Evolutionary conservation across 2,329 filamentous ascomycete genomes (phyloP), one percentile per base, ranked within the genome.

Genomic region (Alternaria angustiovoidea): DNA sequence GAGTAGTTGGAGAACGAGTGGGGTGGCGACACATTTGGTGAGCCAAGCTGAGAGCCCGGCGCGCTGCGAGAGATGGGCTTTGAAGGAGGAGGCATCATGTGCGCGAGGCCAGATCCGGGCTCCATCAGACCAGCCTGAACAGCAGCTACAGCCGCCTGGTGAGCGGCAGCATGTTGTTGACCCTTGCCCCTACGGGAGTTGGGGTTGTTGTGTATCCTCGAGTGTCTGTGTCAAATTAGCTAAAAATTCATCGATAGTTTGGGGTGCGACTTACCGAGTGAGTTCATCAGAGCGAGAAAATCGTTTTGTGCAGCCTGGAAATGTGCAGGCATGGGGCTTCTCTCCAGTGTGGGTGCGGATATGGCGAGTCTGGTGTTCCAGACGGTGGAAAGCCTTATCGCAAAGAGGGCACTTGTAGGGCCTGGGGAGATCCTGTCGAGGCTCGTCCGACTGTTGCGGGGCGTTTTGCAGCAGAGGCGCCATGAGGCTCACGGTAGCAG

Each of bases 361-460:
- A 81, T 99, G 94, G 72, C 89, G 81, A 61, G 88, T 90, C 85
- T 97, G 94, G 80, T 98, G 94, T 84, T 98, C 94, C 42, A 99
- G 86, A 65, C 95, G 93, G 85, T 98, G 95, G 83, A 99, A 99
- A 62, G 95, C 94, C 86, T 97, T 96, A 75, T 97, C 94, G 84
- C 95, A 99, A 65, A 99, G 88, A 62, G 94, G 94, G 81, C 94
- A 99, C 85, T 98, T 98, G 88, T 99, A 99, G 0, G 94, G 94
- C 57, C 95, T 90, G 61, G 95, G 95, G 54, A 98, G 87, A 80
- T 98, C 94, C 84, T 85, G 92, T 80, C 80, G 87, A 74, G 92
- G 88, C 59, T 89, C 86, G 66, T 80, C 77, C 47, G 57, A 56
- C 62, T 72, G 69, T 49, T 75, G 69, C 57, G 75, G 86, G 34